Percentiles rank a stretch among this genome's conserved stretches.
Conservation (phyloP, 2,329 filamentous ascomycete genomes). For the Dactylonectria macrodidyma region DNA sequence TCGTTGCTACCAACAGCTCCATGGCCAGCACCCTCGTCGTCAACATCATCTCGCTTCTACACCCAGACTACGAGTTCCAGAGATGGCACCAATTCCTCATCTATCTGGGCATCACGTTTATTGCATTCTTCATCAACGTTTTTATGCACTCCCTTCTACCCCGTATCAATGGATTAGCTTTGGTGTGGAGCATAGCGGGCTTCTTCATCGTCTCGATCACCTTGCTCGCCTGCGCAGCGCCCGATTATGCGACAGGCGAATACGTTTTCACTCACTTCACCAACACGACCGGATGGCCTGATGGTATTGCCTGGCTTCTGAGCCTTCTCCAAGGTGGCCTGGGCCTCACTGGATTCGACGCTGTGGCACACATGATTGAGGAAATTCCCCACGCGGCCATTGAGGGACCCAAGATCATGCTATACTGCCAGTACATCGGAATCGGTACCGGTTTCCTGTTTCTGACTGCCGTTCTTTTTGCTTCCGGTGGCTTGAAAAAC, state of each 20-base stretch:
- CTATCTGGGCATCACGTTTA: constrained; percentile 49
- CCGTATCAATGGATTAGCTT: constrained; percentile 74
- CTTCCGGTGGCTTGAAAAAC: constrained; percentile 69
- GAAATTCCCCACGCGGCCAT: constrained; percentile 51
- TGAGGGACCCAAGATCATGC: constrained; percentile 53
- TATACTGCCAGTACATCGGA: constrained; percentile 75
- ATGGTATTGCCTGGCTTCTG: constrained; percentile 53
- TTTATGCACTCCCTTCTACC: constrained; percentile 52
- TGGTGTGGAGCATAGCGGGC: constrained; percentile 78
- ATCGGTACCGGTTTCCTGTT: constrained; percentile 75
- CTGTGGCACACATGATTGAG: constrained; percentile 55
- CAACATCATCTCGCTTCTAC: constrained; percentile 74
- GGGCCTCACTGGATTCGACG: constrained; percentile 53
- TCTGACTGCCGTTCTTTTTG: constrained; percentile 74
- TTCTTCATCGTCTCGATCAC: constrained; percentile 80
- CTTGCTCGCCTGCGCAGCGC: constrained; percentile 74
- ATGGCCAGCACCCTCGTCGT: constrained; percentile 77
- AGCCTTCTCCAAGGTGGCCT: constrained; percentile 53
- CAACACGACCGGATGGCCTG: constrained; percentile 53
- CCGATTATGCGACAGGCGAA: constrained; percentile 63
- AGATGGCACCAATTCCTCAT: constrained; percentile 80
- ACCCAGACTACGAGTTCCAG: constrained; percentile 69
- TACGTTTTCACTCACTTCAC: constrained; percentile 53
- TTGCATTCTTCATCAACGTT: constrained; percentile 50
- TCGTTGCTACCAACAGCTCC: constrained; percentile 78